Percentiles rank a stretch among this genome's conserved stretches.
phyloP scores from a whole-genome alignment of 169 alveolate species.

The Plasmodium gonderi region DNA sequence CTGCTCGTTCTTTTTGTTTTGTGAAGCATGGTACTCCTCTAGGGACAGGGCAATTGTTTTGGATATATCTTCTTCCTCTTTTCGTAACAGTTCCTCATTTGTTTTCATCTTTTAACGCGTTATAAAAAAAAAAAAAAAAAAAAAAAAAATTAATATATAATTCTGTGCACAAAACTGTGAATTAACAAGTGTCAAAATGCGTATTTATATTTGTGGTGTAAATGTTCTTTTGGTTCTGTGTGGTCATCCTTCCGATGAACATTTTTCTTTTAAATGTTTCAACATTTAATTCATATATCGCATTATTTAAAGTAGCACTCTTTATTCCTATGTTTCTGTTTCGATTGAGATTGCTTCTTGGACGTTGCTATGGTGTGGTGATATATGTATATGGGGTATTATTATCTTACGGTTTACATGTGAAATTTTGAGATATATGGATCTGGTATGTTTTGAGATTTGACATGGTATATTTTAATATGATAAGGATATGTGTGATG shows the following conservation, averaged over 20 bases:
- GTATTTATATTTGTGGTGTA: neutral
- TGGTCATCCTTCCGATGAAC: neutral
- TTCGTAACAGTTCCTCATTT: constrained; percentile 67
- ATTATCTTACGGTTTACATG: neutral
- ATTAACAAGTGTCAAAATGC: neutral
- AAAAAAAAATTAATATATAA: neutral
- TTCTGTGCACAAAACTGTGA: neutral
- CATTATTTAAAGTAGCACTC: neutral
- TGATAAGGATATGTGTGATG: neutral
- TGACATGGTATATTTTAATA: neutral
- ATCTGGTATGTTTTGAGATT: neutral
- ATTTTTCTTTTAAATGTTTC: neutral
- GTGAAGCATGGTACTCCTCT: constrained; percentile 59
- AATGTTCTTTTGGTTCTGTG: neutral
- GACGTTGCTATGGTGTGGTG: neutral
- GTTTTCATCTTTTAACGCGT: constrained; percentile 52
- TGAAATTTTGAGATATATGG: neutral
- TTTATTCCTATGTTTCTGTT: neutral
- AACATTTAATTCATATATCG: neutral
- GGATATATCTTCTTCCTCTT: constrained; percentile 70
- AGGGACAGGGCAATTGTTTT: constrained; percentile 67
- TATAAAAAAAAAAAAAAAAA: neutral
- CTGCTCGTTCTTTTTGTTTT: constrained; percentile 8
- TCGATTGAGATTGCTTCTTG: neutral
- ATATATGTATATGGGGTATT: neutral